Evolutionary conservation across 768 basidiomycete species (phyloP).

Genomic region (Collybiopsis confluens): DNA sequence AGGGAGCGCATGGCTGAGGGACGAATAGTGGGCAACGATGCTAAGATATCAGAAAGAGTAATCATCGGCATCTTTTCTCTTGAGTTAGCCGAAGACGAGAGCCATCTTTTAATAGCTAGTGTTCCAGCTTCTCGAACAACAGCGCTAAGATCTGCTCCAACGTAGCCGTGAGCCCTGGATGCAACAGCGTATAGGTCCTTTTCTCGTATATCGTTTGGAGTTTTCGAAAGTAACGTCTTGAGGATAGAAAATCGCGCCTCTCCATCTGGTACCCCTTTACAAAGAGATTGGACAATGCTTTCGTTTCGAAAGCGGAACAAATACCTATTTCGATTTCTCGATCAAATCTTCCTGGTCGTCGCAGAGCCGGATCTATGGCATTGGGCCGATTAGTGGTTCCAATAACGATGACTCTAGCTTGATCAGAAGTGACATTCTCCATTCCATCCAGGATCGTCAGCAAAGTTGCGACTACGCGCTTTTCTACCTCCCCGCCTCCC

Average conservation of each 20-base stretch:
- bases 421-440: conserved; percentile 43
- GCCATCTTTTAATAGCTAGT: conserved; percentile 56
- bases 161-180: conserved; percentile 87
- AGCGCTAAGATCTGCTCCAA: conserved; percentile 92
- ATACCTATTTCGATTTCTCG: conserved; percentile 31
- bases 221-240: conserved; percentile 74
- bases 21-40: conserved; percentile 73
- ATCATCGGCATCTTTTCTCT: conserved; percentile 36
- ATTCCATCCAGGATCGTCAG: conserved; percentile 95
- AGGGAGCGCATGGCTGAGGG: conserved; percentile 95
- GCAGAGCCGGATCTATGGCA: conserved; percentile 89
- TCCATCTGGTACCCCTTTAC: conserved; percentile 80
- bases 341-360: conserved; percentile 89
- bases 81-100: conserved; percentile 13
- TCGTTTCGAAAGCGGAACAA: not conserved
- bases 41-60: conserved; percentile 57
- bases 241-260: conserved; percentile 84
- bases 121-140: conserved; percentile 84
- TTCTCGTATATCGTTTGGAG: conserved; percentile 66
- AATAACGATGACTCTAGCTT: conserved; percentile 81
- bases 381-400: conserved; percentile 96
- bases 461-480: conserved; percentile 91
- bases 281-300: not conserved
- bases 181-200: conserved; percentile 65
- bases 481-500: conserved; percentile 92